Evolutionary conservation across 176 grass and related monocot genomes (phyloP).

Genomic region (Carex myosuroides): DNA sequence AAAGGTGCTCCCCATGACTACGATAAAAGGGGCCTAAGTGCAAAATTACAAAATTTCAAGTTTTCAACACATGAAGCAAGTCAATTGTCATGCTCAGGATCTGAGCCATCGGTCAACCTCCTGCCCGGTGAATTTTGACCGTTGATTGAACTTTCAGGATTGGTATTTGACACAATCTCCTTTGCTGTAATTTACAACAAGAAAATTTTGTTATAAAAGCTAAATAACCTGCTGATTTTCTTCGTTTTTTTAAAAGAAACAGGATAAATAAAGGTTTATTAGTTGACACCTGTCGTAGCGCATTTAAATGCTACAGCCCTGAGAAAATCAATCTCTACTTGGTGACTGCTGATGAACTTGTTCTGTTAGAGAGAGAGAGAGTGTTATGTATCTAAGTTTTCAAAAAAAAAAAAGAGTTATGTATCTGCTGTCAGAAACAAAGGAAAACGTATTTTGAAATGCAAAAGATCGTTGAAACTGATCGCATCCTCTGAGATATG

Average conservation of each 20-base stretch:
- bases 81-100: conserved; percentile 20
- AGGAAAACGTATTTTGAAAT: neutral
- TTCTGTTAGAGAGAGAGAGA: conserved; percentile 33
- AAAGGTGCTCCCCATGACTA: conserved; percentile 18
- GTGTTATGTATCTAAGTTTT: neutral
- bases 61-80: neutral
- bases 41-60: neutral
- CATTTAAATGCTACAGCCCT: conserved; percentile 57
- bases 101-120: neutral
- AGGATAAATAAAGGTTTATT: neutral
- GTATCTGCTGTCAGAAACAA: neutral
- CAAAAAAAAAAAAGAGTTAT: neutral
- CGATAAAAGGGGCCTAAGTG: neutral
- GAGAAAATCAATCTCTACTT: conserved; percentile 68
- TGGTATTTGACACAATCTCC: conserved; percentile 5
- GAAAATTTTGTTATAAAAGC: neutral
- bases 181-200: conserved; percentile 3
- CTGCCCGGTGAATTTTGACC: neutral
- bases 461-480: neutral
- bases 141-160: neutral
- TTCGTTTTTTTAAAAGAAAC: neutral
- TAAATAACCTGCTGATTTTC: neutral
- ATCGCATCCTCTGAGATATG: no score
- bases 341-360: conserved; percentile 72
- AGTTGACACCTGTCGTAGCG: conserved; percentile 53